Evolutionary conservation across 345 rosid genomes (phyloP), one percentile per base, ranked within the genome.

Genomic region (Cardamine resedifolia): DNA sequence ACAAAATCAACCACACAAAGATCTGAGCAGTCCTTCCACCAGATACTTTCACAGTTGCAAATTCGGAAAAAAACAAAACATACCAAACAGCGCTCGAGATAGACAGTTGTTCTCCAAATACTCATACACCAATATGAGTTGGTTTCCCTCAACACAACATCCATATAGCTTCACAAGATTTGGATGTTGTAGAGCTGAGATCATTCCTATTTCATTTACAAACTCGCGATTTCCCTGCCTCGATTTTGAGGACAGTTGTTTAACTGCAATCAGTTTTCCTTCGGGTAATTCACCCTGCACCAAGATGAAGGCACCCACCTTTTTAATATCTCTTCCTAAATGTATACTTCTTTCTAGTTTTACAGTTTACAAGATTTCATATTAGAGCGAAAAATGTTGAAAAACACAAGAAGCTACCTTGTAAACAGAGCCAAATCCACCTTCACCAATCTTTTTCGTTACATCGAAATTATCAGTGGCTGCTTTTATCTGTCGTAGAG

Each of bases 191-290:
- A 85, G 67, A 7, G 86, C 92, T 38, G 95, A 88, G 61, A 90
- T 86, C 89, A 87, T 72, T 80, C 92, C 95, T 62, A 90, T 79
- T 71, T 90, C 97, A 47, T 83, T 86, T 26, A 90, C 78, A 65
- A 88, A 90, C 76, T 90, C 94, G 5, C 87, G 90, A 48, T 84
- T 85, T 47, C 97, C 97, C 47, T 90, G 97, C 62, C 76, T 90
- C 4, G 92, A 90, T 80, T 80, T 88, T 14, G 95, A 74, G 0
- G 97, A 90, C 12, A 86, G 74, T 69, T 84, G 89, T 78, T 90
- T 90, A 49, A 90, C 90, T 7, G 92, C 95, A 71, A 88, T 82
- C 39, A 82, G 7, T 12, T 84, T 88, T 21, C 97, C 97, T 56
- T 90, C 97, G 8, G 86, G 75, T 61, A 90, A 53, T 41, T 63